These are phyloP conservation scores for Ustilago trichophora DNA, from an alignment of 1,284 basidiomycete genomes.

Conservation along the genomic window DNA sequence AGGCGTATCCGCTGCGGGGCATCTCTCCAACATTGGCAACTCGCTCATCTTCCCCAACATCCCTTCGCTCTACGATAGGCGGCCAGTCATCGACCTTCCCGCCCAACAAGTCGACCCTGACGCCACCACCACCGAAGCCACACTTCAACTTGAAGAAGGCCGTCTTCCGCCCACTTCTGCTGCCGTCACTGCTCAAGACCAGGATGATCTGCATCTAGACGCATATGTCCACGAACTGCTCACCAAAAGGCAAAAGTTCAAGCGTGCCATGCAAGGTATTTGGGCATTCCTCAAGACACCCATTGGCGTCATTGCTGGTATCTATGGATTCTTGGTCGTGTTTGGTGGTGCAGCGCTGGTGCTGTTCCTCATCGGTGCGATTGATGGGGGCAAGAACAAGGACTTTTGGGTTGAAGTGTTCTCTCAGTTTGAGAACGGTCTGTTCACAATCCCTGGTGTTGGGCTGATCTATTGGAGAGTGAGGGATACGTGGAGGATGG, in stretches of 20 bases:
- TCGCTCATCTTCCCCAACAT: constrained; percentile 74
- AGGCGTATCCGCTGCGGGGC: constrained; percentile 76
- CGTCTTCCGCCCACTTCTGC: constrained; percentile 1
- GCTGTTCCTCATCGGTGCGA: constrained; percentile 38
- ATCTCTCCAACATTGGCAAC: constrained; percentile 78
- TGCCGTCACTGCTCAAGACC: not conserved
- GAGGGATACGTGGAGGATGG: constrained; percentile 79
- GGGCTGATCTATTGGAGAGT: constrained; percentile 75
- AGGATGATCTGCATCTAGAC: constrained; percentile 42
- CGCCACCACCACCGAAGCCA: constrained; percentile 17
- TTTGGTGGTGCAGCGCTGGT: constrained; percentile 48
- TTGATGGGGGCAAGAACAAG: constrained; percentile 43
- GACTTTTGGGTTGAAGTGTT: constrained; percentile 76
- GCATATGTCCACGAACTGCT: constrained; percentile 41
- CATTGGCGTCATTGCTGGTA: constrained; percentile 75
- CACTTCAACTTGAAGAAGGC: constrained; percentile 30
- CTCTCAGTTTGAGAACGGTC: constrained; percentile 78
- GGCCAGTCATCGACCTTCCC: constrained; percentile 73
- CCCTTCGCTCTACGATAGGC: constrained; percentile 73
- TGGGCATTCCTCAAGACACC: constrained; percentile 85
- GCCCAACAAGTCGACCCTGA: constrained; percentile 20
- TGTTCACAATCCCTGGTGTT: constrained; percentile 79
- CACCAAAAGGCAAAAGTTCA: constrained; percentile 65
- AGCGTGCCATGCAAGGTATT: constrained; percentile 75
- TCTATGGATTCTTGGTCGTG: constrained; percentile 76